A percentile compares a stretch with the other conserved stretches of the same genome.
phyloP scores from a whole-genome alignment of 2,329 filamentous ascomycete genomes.

The Balansia obtecta region DNA sequence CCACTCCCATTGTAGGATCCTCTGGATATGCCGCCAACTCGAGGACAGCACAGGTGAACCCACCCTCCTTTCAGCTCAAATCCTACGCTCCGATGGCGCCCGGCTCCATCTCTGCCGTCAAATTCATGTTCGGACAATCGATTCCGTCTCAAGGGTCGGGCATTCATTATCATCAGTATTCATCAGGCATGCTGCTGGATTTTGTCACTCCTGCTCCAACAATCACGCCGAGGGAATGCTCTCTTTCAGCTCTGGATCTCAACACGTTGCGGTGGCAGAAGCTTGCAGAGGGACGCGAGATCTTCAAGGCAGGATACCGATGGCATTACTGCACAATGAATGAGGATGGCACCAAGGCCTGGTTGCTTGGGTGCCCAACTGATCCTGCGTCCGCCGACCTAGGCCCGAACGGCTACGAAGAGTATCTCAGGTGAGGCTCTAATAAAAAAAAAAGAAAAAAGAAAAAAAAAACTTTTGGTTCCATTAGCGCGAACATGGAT shows the following conservation, averaged over 20 bases:
- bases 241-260: conserved; percentile 78
- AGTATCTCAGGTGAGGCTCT: conserved; percentile 58
- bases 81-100: conserved; percentile 75
- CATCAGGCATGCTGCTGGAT: conserved; percentile 82
- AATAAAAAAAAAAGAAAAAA: no score
- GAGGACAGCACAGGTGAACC: conserved; percentile 52
- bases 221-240: conserved; percentile 77
- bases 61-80: conserved; percentile 53
- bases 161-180: conserved; percentile 91
- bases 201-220: conserved; percentile 88
- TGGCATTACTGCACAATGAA: conserved; percentile 99
- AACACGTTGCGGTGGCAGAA: conserved; percentile 87
- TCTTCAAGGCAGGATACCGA: conserved; percentile 82
- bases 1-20: conserved; percentile 40
- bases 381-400: conserved; percentile 55
- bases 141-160: conserved; percentile 82
- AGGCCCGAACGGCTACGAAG: conserved; percentile 62
- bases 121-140: conserved; percentile 70
- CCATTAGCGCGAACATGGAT: background rate
- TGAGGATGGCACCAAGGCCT: conserved; percentile 88
- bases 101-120: conserved; percentile 77
- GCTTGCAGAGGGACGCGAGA: conserved; percentile 83
- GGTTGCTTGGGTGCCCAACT: conserved; percentile 85
- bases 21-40: conserved; percentile 58
- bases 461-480: background rate